phyloP scores from a whole-genome alignment of 2,329 filamentous ascomycete genomes.

The Huntiella decipiens region DNA sequence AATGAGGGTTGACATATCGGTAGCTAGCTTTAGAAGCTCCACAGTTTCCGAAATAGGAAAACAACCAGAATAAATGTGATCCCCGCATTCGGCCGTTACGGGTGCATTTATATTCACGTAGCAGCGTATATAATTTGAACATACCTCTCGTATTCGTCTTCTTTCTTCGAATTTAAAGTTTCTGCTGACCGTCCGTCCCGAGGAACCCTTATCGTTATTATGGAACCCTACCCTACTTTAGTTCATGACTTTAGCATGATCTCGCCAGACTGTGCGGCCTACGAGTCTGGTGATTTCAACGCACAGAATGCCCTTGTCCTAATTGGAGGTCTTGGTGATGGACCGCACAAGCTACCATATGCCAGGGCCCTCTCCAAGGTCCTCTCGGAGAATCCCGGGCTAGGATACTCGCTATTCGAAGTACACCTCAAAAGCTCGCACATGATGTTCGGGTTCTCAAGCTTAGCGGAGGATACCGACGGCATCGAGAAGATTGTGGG shows the following conservation, averaged over 20 bases:
- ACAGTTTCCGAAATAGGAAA: too few relatives aligned
- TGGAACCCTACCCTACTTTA: constrained; percentile 22
- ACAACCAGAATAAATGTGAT: too few relatives aligned
- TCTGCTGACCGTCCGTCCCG: too few relatives aligned
- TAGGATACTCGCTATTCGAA: constrained; percentile 36
- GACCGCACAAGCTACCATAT: constrained; percentile 45
- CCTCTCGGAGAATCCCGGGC: constrained; percentile 20
- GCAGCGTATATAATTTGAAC: too few relatives aligned
- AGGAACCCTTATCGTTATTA: constrained; percentile 1
- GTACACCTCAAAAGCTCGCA: constrained; percentile 36
- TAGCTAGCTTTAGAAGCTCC: too few relatives aligned
- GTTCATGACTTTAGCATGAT: constrained; percentile 28
- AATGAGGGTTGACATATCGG: too few relatives aligned
- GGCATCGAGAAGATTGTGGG: constrained; percentile 34
- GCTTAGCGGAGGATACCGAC: constrained; percentile 31
- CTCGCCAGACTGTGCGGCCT: constrained; percentile 24
- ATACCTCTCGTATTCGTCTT: too few relatives aligned
- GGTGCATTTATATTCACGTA: too few relatives aligned
- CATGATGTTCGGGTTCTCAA: constrained; percentile 30
- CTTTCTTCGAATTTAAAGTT: too few relatives aligned
- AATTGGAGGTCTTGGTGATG: constrained; percentile 52
- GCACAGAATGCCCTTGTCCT: constrained; percentile 44
- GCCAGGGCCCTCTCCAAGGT: constrained; percentile 26
- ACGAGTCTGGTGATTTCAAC: constrained; percentile 24
- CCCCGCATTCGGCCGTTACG: too few relatives aligned